Conservation (phyloP, 2,329 filamentous ascomycete species). For the Pseudopyricularia javanii region DNA sequence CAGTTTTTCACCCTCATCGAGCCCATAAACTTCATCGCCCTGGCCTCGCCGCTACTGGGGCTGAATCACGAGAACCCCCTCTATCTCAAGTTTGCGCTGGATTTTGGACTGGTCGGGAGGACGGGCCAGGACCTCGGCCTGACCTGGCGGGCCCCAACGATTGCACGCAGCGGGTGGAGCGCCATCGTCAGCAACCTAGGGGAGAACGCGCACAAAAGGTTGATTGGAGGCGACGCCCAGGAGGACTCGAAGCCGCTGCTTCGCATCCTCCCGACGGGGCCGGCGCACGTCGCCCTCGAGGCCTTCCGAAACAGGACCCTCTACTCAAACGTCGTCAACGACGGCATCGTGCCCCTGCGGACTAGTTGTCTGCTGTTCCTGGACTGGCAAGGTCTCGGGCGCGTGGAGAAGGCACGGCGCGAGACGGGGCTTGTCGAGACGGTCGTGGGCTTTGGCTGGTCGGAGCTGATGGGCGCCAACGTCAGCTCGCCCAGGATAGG, state of each 20-base stretch:
- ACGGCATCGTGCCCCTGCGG: conserved; percentile 87
- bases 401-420: conserved; percentile 85
- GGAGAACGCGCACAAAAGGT: conserved; percentile 48
- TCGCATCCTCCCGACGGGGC: conserved; percentile 79
- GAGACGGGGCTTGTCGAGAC: conserved; percentile 90
- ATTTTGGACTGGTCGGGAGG: conserved; percentile 91
- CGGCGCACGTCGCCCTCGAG: conserved; percentile 74
- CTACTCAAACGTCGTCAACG: conserved; percentile 96
- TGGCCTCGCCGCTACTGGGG: conserved; percentile 81
- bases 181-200: conserved; percentile 75
- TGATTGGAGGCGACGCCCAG: conserved; percentile 44
- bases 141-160: conserved; percentile 82
- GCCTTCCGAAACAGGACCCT: conserved; percentile 85
- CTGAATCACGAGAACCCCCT: conserved; percentile 95
- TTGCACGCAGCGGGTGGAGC: conserved; percentile 78
- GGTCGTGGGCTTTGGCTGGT: conserved; percentile 88
- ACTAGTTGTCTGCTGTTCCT: conserved; percentile 95
- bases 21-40: conserved; percentile 79
- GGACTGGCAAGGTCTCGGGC: conserved; percentile 87
- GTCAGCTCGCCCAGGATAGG: conserved; percentile 32
- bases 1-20: conserved; percentile 77
- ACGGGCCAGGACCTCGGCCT: conserved; percentile 91
- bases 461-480: conserved; percentile 71
- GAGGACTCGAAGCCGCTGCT: conserved; percentile 81
- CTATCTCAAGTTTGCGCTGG: conserved; percentile 92